A percentile compares a stretch with the other conserved stretches of the same genome.
phyloP scores from a whole-genome alignment of 495 filamentous ascomycete genomes.

The Penicillium roqueforti region DNA sequence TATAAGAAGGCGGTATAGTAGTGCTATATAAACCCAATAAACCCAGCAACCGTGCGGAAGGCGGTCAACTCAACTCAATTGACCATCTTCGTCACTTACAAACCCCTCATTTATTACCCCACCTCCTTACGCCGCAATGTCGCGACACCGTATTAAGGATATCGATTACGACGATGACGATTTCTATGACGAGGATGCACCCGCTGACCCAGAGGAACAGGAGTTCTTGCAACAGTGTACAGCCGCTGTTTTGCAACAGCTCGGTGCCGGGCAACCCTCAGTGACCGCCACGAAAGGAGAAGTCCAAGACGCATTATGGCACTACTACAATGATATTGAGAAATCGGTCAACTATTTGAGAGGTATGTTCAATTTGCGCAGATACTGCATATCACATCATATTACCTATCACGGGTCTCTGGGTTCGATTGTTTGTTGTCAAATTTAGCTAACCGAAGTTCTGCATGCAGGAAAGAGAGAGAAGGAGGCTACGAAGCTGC shows the following conservation, averaged over 20 bases:
- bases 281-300: slow-evolving; percentile 50
- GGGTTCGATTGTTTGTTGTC: background rate
- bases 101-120: slow-evolving; percentile 4
- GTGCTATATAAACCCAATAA: no score
- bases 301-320: slow-evolving; percentile 86
- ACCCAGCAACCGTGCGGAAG: no score
- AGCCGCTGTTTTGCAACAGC: slow-evolving; percentile 33
- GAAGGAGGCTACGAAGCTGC: slow-evolving; percentile 40
- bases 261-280: slow-evolving; percentile 37
- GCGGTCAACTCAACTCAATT: background rate
- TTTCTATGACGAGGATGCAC: slow-evolving; percentile 39
- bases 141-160: slow-evolving; percentile 45
- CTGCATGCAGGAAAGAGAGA: slow-evolving; percentile 36
- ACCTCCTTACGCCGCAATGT: slow-evolving; percentile 30
- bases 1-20: no score
- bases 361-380: slow-evolving; percentile 42
- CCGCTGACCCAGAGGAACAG: slow-evolving; percentile 41
- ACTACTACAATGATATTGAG: slow-evolving; percentile 90
- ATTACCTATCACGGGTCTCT: background rate
- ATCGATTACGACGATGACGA: slow-evolving; percentile 46
- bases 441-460: slow-evolving; percentile 3
- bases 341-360: slow-evolving; percentile 77
- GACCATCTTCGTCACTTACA: slow-evolving; percentile 3
- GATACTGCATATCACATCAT: background rate
- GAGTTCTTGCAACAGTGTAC: slow-evolving; percentile 40